phyloP scores from a whole-genome alignment of 1,139 yeast species.

The Candida neerlandica region DNA sequence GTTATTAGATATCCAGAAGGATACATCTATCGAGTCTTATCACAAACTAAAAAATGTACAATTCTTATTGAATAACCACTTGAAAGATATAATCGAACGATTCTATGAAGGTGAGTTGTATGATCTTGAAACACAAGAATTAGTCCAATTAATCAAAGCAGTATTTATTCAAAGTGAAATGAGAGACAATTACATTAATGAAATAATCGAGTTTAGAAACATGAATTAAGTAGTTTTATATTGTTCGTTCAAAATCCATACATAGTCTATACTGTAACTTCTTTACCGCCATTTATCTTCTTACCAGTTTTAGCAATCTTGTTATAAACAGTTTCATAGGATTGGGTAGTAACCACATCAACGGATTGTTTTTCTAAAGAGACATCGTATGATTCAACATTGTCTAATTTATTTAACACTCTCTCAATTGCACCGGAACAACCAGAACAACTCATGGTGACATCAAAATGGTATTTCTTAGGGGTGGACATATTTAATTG shows the following conservation, averaged over 20 bases:
- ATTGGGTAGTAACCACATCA: conserved; percentile 64
- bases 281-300: conserved; percentile 68
- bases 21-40: conserved; percentile 28
- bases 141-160: conserved; percentile 55
- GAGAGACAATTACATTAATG: conserved; percentile 61
- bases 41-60: conserved; percentile 48
- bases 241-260: not conserved
- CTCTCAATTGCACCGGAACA: conserved; percentile 88
- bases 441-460: conserved; percentile 80
- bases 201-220: conserved; percentile 45
- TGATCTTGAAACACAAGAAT: conserved; percentile 69
- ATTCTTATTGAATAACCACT: conserved; percentile 52
- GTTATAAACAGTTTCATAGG: conserved; percentile 75
- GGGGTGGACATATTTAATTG: conserved; percentile 13
- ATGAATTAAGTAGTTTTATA: conserved; percentile 13
- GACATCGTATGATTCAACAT: conserved; percentile 71
- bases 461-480: conserved; percentile 67
- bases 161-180: conserved; percentile 74
- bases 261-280: conserved; percentile 21
- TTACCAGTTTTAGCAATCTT: conserved; percentile 92
- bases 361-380: conserved; percentile 83
- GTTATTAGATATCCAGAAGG: conserved; percentile 19
- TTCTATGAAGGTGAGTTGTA: conserved; percentile 75
- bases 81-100: conserved; percentile 69
- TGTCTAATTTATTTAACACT: conserved; percentile 72